Base-by-base conservation (phyloP, 148 eudicot genomes). In the Rhododendron molle region DNA sequence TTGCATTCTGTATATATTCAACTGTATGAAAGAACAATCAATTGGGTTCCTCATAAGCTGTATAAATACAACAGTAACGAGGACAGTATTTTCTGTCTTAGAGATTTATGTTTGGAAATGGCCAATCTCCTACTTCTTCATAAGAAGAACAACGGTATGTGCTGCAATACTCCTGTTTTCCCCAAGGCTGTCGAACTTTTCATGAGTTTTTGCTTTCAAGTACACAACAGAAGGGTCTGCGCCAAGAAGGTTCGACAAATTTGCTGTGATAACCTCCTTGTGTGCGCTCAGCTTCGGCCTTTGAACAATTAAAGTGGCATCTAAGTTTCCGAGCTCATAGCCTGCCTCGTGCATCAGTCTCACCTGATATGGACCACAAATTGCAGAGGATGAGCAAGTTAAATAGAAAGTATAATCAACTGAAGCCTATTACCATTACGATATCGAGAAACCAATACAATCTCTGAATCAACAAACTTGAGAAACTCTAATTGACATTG, bases 101-200 rank as follows among this genome's bases (percentile, higher is more conserved):
- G 50, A 60, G 52, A 38, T 62, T 82, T 23, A 0, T 26, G 32
- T 7, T 47, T 11, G 47, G 76, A 71, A 49, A 72, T 46, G 44
- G 38, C 30, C 52, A 9, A 2, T 14, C 32, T 32, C 65, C 89
- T 86, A 97, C 87, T 94, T 97, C 88, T 86, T 95, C 95, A 94
- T 93, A 58, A 97, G 89, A 76, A 97, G 95, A 80, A 97, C 94
- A 3, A 95, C 94, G 0, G 99, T 97, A 81, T 97, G 99, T 69
- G 99, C 99, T 78, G 99, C 98, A 54, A 95, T 95, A 80, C 99
- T 97, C 86, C 99, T 90, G 77, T 95, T 95, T 88, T 97, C 98
- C 60, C 99, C 99, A 43, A 97, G 98, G 82, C 99, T 97, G 86
- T 97, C 98, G 28, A 97, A 98, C 89, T 95, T 97, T 86, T 95